phyloP scores from a whole-genome alignment of 2,329 filamentous ascomycete species.

The Cercospora sp. region DNA sequence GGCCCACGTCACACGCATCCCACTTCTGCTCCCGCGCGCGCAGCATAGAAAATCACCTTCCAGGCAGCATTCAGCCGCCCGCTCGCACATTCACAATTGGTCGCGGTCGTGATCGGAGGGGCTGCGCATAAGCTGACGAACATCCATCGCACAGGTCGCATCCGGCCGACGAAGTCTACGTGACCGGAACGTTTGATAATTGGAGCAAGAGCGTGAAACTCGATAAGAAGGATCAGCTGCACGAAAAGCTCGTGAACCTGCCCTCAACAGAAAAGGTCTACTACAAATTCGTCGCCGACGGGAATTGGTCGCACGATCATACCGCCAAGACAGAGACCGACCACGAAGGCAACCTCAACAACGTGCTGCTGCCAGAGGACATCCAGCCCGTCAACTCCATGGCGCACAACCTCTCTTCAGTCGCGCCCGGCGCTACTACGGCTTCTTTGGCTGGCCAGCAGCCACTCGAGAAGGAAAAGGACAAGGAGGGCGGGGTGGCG shows the following conservation, averaged over 20 bases:
- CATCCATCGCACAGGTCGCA: conserved; percentile 46
- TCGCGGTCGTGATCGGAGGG: conserved; percentile 4
- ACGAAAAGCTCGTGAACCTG: conserved; percentile 79
- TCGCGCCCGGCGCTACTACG: conserved; percentile 70
- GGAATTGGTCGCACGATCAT: conserved; percentile 81
- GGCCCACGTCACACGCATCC: neutral
- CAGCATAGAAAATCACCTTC: conserved; percentile 4
- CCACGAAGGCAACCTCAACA: conserved; percentile 83
- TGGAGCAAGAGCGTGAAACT: conserved; percentile 88
- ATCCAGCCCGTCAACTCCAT: conserved; percentile 58
- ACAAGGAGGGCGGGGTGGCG: conserved; percentile 4
- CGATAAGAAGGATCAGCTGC: conserved; percentile 69
- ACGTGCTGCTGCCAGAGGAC: conserved; percentile 77
- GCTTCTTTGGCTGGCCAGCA: conserved; percentile 67
- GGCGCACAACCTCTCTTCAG: conserved; percentile 55
- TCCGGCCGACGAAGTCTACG: conserved; percentile 81
- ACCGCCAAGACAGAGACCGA: conserved; percentile 80
- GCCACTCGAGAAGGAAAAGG: conserved; percentile 52
- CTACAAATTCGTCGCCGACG: conserved; percentile 99
- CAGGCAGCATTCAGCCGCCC: conserved; percentile 20
- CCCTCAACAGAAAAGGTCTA: conserved; percentile 70
- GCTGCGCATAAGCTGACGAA: conserved; percentile 24
- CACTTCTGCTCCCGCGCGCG: neutral
- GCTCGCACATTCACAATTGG: conserved; percentile 15
- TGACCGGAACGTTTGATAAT: conserved; percentile 93